phyloP scores from a whole-genome alignment of 164 flowering plant genomes.

The Aristolochia contorta region DNA sequence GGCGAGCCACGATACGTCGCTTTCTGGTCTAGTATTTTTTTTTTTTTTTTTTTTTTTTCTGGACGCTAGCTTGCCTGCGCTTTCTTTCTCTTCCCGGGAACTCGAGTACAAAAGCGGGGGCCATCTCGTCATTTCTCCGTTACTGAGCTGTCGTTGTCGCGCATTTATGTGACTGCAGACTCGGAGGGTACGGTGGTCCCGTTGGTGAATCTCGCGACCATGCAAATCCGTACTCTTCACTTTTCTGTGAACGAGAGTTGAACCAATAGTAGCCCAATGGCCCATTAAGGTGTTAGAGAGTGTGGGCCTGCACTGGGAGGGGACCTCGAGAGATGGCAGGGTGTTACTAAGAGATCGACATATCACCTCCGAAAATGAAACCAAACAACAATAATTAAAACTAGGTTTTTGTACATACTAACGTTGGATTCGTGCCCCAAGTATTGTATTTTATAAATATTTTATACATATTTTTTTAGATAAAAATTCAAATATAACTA shows the following conservation, averaged over 20 bases:
- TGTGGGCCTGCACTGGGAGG: background rate
- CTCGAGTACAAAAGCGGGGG: background rate
- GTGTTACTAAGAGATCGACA: no score
- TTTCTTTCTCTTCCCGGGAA: background rate
- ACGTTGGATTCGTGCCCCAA: no score
- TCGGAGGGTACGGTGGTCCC: no score
- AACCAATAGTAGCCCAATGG: background rate
- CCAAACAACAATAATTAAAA: no score
- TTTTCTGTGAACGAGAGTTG: background rate
- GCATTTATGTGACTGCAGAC: background rate
- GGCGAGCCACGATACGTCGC: slow-evolving; percentile 3
- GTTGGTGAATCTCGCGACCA: background rate
- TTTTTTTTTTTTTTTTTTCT: no score
- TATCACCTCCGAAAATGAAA: no score
- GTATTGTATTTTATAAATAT: no score
- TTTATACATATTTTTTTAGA: no score
- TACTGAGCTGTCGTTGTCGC: background rate
- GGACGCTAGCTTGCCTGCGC: background rate
- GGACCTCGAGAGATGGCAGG: no score
- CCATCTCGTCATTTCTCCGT: background rate
- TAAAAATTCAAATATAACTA: no score
- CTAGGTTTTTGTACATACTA: no score
- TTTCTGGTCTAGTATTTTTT: background rate
- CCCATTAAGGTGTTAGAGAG: no score
- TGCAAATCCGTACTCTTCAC: background rate